Evolutionary conservation across 345 rosid species (phyloP), one percentile per base, ranked within the genome.

Genomic region (Gossypium australe): DNA sequence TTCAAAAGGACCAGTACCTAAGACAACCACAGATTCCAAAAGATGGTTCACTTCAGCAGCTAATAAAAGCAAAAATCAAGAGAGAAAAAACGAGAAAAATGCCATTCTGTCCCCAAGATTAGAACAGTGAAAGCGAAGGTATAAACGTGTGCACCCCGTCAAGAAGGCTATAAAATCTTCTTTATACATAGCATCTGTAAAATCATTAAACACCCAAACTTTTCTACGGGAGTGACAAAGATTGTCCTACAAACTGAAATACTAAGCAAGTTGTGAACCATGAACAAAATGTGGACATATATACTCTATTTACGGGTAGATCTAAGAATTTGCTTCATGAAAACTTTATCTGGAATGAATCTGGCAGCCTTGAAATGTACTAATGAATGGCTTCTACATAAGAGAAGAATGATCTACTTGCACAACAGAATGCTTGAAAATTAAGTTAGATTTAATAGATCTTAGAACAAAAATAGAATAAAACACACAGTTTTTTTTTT

Each of bases 171-270:
- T 64, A 64, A 34, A 34, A 34, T 5, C 41, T 34, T 34, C 7
- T 5, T 5, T 34, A 5, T 34, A 34, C 41, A 34, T 34, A 34
- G 41, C 41, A 34, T 34, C 41, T 34, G 41, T 18, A 65, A 65
- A 66, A 12, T 24, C 56, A 22, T 0, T 67, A 2, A 47, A 22
- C 17, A 29, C 25, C 47, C 60, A 70, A 29, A 67, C 47, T 52
- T 27, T 17, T 51, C 59, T 17, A 44, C 38, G 47, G 0, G 2
- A 67, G 27, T 22, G 41, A 65, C 27, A 44, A 13, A 58, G 20
- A 16, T 65, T 65, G 52, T 18, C 52, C 69, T 64, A 64, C 45
- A 44, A 43, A 44, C 70, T 18, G 70, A 67, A 47, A 47, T 47
- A 12, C 20, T 13, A 22, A 13, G 71, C 20, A 47, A 22, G 20